Percentiles rank a stretch among this genome's conserved stretches.
These are phyloP conservation scores for Populus hybrid DNA, from an alignment of 441 rosid genomes.

Conservation along the genomic window DNA sequence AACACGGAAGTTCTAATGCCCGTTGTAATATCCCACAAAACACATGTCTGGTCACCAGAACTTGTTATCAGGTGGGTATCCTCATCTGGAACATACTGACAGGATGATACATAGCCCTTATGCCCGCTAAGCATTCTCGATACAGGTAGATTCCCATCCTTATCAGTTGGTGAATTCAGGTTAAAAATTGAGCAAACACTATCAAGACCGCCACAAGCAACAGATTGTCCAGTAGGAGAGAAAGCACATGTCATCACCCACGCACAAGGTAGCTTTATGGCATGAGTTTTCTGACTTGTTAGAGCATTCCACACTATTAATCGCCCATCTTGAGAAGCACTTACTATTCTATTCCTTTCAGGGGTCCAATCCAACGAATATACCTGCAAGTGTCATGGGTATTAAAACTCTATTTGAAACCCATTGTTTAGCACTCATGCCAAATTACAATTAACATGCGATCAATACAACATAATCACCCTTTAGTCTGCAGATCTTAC, in stretches of 20 bases:
- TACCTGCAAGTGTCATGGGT: slow-evolving; percentile 42
- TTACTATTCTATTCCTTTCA: slow-evolving; percentile 81
- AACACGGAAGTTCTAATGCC: slow-evolving; percentile 91
- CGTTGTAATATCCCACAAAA: slow-evolving; percentile 90
- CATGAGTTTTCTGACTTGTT: slow-evolving; percentile 96
- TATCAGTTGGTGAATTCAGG: slow-evolving; percentile 77
- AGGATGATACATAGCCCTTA: slow-evolving; percentile 79
- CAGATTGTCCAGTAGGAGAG: slow-evolving; percentile 87
- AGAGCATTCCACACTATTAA: slow-evolving; percentile 93
- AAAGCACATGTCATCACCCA: slow-evolving; percentile 99
- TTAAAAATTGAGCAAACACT: slow-evolving; percentile 87
- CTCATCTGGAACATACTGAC: slow-evolving; percentile 92
- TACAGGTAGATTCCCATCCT: slow-evolving; percentile 75
- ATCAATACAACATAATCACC: neutral
- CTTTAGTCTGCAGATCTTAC: neutral
- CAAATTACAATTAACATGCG: too few relatives aligned
- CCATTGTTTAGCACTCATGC: too few relatives aligned
- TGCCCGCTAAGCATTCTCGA: slow-evolving; percentile 85
- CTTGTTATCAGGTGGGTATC: slow-evolving; percentile 81
- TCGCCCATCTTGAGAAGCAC: slow-evolving; percentile 96
- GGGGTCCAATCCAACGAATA: slow-evolving; percentile 91
- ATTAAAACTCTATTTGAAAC: slow-evolving; percentile 12
- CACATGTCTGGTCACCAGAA: slow-evolving; percentile 91
- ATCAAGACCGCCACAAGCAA: slow-evolving; percentile 97
- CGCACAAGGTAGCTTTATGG: slow-evolving; percentile 91